phyloP scores from a whole-genome alignment of 164 flowering plant species.

The Santalum album region DNA sequence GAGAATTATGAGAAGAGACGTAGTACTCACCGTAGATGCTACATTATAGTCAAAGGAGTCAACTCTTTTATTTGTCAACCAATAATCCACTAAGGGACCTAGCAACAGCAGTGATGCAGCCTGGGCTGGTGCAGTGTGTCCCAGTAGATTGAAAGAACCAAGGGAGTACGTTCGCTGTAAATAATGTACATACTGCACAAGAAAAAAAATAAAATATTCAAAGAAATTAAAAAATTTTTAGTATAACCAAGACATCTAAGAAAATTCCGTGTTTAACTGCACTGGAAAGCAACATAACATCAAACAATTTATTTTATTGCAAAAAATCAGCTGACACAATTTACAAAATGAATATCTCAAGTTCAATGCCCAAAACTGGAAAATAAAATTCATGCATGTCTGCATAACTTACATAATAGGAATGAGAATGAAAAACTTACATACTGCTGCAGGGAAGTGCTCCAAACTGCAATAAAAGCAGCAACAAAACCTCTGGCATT shows the following conservation, averaged over 20 bases:
- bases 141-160: constrained; percentile 82
- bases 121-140: constrained; percentile 89
- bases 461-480: constrained; percentile 83
- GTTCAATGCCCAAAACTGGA: no score
- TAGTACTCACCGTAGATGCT: constrained; percentile 52
- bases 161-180: constrained; percentile 74
- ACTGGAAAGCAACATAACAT: no score
- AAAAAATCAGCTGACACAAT: no score
- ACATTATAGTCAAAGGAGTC: constrained; percentile 32
- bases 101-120: constrained; percentile 62
- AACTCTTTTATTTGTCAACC: constrained; percentile 69
- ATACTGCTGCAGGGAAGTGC: constrained; percentile 82
- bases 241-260: no score
- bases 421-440: constrained; percentile 37
- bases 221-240: no score
- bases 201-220: background rate
- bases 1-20: no score
- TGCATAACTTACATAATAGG: background rate
- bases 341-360: no score
- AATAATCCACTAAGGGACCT: constrained; percentile 79
- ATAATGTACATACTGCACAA: constrained; percentile 58
- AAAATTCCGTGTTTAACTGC: no score
- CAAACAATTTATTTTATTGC: background rate
- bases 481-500: constrained; percentile 71
- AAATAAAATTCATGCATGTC: background rate